phyloP scores from a whole-genome alignment of 139 green algal species.

The Auxenochlorella pyrenoidosa region DNA sequence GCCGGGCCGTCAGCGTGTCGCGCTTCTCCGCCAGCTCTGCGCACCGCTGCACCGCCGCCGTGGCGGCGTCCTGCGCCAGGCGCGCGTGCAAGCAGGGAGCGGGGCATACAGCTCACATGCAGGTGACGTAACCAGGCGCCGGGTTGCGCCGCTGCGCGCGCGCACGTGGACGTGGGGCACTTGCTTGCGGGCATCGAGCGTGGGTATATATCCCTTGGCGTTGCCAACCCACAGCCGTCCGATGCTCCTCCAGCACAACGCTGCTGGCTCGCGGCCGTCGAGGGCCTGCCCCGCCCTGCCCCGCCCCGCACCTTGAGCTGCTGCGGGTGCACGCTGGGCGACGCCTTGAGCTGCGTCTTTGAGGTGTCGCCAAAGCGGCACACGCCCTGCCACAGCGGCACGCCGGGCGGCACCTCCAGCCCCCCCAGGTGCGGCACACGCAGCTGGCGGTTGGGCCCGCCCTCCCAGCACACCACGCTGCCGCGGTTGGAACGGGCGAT shows the following conservation, averaged over 20 bases:
- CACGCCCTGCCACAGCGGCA: neutral
- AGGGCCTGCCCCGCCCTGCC: neutral
- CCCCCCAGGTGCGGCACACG: neutral
- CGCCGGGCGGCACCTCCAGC: neutral
- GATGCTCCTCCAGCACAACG: too few relatives aligned
- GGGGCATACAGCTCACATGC: too few relatives aligned
- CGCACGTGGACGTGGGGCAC: too few relatives aligned
- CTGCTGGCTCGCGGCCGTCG: too few relatives aligned
- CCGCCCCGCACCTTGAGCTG: conserved; percentile 1
- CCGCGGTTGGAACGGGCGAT: neutral
- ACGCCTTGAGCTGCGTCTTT: neutral
- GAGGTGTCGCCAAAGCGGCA: conserved; percentile 3
- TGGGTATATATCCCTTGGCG: too few relatives aligned
- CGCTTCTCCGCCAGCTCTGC: neutral
- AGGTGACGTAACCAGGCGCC: too few relatives aligned
- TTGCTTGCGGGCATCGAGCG: too few relatives aligned
- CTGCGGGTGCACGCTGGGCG: neutral
- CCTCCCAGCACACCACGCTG: neutral
- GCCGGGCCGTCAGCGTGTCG: neutral
- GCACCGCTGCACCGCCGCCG: neutral
- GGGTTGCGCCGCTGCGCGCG: too few relatives aligned
- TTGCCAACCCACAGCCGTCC: too few relatives aligned
- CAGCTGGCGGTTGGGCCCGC: neutral
- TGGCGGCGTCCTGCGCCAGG: neutral
- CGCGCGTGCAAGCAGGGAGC: too few relatives aligned